These are phyloP conservation scores for Pulveroboletus sp. DNA, from an alignment of 768 basidiomycete species.

Conservation along the genomic window DNA sequence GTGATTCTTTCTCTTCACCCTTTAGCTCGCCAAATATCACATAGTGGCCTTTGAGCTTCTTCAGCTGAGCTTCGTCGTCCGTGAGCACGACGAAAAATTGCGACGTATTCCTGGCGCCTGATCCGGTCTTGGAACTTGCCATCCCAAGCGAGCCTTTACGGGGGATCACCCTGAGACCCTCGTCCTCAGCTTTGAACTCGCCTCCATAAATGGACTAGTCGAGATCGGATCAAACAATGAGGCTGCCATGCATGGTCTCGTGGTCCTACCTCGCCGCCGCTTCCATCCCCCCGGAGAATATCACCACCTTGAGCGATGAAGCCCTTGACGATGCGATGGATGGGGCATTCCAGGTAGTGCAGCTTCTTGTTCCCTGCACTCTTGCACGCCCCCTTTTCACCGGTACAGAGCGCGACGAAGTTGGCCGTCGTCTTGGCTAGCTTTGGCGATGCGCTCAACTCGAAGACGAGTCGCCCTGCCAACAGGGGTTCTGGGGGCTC, in stretches of 20 bases:
- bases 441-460: constrained; percentile 36
- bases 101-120: constrained; percentile 44
- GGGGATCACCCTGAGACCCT: constrained; percentile 42
- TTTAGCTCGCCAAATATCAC: constrained; percentile 42
- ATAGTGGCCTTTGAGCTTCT: constrained; percentile 50
- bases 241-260: not conserved
- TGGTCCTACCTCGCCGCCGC: constrained; percentile 48
- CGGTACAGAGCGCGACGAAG: constrained; percentile 47
- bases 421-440: constrained; percentile 47
- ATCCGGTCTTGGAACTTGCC: constrained; percentile 45
- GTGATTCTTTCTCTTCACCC: constrained; percentile 30
- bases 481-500: constrained; percentile 36
- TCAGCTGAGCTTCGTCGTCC: constrained; percentile 36
- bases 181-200: constrained; percentile 50
- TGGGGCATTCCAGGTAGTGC: constrained; percentile 40
- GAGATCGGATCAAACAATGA: constrained; percentile 9
- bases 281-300: constrained; percentile 50
- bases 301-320: constrained; percentile 57
- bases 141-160: constrained; percentile 46
- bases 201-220: constrained; percentile 45
- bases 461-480: constrained; percentile 41
- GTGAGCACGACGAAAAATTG: constrained; percentile 52
- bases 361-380: constrained; percentile 44
- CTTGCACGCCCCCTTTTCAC: constrained; percentile 45
- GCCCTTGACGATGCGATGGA: constrained; percentile 46